phyloP scores from a whole-genome alignment of 257 asterid genomes.

The Fraxinus cuspidata region DNA sequence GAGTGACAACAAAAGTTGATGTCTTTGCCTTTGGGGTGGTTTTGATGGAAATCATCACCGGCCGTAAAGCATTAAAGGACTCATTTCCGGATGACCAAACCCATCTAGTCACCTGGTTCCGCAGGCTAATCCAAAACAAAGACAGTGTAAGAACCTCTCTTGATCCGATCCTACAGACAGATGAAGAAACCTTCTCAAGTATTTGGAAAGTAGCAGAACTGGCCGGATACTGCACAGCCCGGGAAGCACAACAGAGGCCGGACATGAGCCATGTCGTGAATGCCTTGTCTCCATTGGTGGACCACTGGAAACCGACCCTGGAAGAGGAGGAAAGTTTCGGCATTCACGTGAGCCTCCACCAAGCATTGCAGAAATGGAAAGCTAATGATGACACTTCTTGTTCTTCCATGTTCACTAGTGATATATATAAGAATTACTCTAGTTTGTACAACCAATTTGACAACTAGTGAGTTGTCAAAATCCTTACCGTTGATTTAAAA shows the following conservation, averaged over 20 bases:
- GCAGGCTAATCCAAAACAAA: conserved; percentile 45
- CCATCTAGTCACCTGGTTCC: conserved; percentile 77
- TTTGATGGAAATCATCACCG: conserved; percentile 80
- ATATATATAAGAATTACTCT: not conserved
- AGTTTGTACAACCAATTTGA: too few species aligned
- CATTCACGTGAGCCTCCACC: conserved; percentile 54
- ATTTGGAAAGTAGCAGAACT: conserved; percentile 63
- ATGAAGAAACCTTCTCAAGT: conserved; percentile 52
- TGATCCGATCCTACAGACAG: conserved; percentile 52
- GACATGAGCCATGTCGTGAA: conserved; percentile 78
- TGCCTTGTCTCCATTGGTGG: conserved; percentile 63
- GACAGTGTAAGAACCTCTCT: conserved; percentile 38
- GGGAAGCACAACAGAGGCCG: conserved; percentile 72
- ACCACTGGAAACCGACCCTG: conserved; percentile 65
- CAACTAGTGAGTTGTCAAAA: too few species aligned
- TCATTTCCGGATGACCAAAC: conserved; percentile 57
- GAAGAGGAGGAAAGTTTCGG: conserved; percentile 39
- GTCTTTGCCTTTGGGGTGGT: conserved; percentile 86
- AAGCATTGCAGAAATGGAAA: conserved; percentile 72
- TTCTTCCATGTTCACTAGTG: conserved; percentile 31
- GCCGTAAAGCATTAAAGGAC: conserved; percentile 69
- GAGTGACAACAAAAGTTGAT: conserved; percentile 80
- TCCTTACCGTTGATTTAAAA: too few species aligned
- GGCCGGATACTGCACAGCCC: conserved; percentile 75
- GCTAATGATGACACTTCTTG: conserved; percentile 36